Conservation (phyloP, 306 rosid species). For the Quillaja saponaria region DNA sequence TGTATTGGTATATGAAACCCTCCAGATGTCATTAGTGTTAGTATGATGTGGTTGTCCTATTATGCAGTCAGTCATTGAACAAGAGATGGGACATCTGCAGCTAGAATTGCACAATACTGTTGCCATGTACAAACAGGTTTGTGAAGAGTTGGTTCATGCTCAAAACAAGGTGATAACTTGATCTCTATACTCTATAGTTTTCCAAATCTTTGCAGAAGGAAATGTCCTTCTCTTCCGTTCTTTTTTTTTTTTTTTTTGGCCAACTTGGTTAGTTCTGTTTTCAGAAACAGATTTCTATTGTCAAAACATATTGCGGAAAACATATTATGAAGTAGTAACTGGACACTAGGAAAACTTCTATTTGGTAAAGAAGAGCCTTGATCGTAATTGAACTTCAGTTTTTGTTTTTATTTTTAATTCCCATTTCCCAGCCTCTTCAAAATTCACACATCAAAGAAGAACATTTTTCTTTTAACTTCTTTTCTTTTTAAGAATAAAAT, state of each 20-base stretch:
- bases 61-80: slow-evolving; percentile 54
- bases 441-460: slow-evolving; percentile 3
- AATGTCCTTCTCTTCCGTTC: slow-evolving; percentile 8
- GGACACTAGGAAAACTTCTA: neutral
- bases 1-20: slow-evolving; percentile 11
- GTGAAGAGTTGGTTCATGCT: slow-evolving; percentile 74
- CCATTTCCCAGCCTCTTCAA: slow-evolving; percentile 8
- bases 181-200: slow-evolving; percentile 17
- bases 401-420: too few species aligned
- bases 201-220: slow-evolving; percentile 22
- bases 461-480: too few species aligned
- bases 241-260: neutral
- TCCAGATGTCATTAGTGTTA: slow-evolving; percentile 14
- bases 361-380: slow-evolving; percentile 2
- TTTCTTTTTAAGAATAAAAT: too few species aligned
- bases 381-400: neutral
- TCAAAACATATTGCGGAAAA: slow-evolving; percentile 8
- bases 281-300: neutral
- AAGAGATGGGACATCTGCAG: slow-evolving; percentile 61
- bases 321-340: neutral
- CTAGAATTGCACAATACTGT: slow-evolving; percentile 72
- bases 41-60: slow-evolving; percentile 19
- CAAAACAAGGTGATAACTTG: slow-evolving; percentile 68
- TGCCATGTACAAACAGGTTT: slow-evolving; percentile 69
- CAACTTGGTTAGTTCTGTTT: neutral